Conservation (phyloP, 495 filamentous ascomycete species). For the Apiosordaria backusii region DNA sequence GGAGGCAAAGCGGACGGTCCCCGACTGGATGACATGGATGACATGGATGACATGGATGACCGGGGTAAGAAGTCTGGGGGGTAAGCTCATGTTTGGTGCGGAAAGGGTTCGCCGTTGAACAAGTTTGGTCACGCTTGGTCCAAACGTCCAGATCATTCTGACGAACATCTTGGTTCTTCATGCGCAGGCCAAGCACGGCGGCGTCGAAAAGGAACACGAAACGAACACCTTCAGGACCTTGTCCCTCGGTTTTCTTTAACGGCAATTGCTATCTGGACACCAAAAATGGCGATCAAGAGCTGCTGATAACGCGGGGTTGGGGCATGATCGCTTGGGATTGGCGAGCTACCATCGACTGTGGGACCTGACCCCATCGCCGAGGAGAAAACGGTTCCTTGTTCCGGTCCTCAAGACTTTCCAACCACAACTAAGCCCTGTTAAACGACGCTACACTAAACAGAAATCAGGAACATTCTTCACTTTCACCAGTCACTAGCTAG, state of each 20-base stretch:
- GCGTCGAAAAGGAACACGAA: neutral
- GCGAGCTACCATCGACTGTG: neutral
- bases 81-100: neutral
- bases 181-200: neutral
- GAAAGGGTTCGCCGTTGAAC: neutral
- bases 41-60: neutral
- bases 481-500: too few relatives aligned
- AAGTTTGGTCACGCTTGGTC: neutral
- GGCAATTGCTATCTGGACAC: neutral
- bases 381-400: neutral
- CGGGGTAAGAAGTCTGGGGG: too few relatives aligned
- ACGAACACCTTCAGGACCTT: neutral
- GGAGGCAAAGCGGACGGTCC: slow-evolving; percentile 4
- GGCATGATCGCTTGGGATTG: neutral
- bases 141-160: neutral
- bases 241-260: neutral
- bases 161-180: neutral
- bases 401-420: neutral
- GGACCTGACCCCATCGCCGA: neutral
- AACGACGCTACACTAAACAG: neutral
- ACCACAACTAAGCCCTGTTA: neutral
- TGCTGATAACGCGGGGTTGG: neutral
- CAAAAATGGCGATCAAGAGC: neutral
- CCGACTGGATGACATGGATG: neutral
- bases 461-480: neutral